Conservation (phyloP, 192 early-diverging fungal genomes). For the Linnemannia elongata region DNA sequence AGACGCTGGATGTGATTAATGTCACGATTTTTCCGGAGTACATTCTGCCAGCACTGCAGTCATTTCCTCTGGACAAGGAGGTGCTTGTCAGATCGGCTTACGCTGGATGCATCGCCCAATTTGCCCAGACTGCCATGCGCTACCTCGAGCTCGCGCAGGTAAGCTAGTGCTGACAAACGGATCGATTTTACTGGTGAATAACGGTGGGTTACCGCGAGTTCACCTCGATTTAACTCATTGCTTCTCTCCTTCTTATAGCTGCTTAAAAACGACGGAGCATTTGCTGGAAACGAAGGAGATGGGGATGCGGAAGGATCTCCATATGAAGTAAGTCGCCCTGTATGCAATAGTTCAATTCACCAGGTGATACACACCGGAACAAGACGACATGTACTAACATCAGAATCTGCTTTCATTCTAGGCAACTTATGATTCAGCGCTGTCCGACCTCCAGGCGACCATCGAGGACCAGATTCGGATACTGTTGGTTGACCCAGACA, state of each 20-base stretch:
- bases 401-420: constrained; percentile 16
- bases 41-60: constrained; percentile 81
- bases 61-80: constrained; percentile 79
- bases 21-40: constrained; percentile 93
- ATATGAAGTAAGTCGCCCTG: constrained; percentile 43
- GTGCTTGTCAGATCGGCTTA: constrained; percentile 84
- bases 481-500: constrained; percentile 84
- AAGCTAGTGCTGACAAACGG: constrained; percentile 22
- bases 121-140: constrained; percentile 82
- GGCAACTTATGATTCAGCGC: constrained; percentile 79
- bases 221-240: neutral
- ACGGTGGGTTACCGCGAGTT: neutral
- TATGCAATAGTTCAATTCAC: neutral
- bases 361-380: too few species aligned
- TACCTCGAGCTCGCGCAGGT: constrained; percentile 84
- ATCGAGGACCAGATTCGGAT: constrained; percentile 87
- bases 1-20: constrained; percentile 83
- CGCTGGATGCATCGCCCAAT: constrained; percentile 83
- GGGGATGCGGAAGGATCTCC: constrained; percentile 54
- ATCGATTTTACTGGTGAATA: neutral
- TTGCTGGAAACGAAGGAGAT: constrained; percentile 58
- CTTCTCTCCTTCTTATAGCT: constrained; percentile 31
- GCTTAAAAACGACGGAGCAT: constrained; percentile 62
- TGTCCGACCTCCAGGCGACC: constrained; percentile 81
- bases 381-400: neutral